Percentiles rank a stretch among this genome's conserved stretches.
Conservation (phyloP, 768 basidiomycete species). For the Lactarius psammicola region DNA sequence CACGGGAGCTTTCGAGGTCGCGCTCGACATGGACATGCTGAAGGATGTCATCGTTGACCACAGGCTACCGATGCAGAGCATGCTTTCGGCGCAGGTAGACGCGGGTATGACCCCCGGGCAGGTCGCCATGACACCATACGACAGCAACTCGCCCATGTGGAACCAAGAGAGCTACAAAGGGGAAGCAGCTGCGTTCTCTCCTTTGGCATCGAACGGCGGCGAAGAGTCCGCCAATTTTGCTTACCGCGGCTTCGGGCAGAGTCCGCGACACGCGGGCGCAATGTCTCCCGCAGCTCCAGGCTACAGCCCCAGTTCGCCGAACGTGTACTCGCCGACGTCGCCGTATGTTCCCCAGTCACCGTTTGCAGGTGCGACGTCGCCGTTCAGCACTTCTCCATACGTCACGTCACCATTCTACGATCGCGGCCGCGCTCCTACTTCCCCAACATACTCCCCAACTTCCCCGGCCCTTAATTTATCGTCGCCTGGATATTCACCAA, state of each 20-base stretch:
- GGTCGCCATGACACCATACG: slow-evolving; percentile 96
- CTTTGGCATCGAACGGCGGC: slow-evolving; percentile 77
- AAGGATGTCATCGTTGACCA: slow-evolving; percentile 98
- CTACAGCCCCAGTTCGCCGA: slow-evolving; percentile 91
- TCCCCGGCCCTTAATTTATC: slow-evolving; percentile 81
- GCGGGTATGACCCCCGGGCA: slow-evolving; percentile 90
- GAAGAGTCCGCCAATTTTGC: slow-evolving; percentile 79
- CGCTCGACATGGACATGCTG: slow-evolving; percentile 95
- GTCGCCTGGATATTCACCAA: slow-evolving; percentile 65
- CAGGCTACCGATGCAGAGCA: slow-evolving; percentile 79
- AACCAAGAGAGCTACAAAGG: slow-evolving; percentile 73
- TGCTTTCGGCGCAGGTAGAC: slow-evolving; percentile 75
- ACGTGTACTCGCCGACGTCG: slow-evolving; percentile 84
- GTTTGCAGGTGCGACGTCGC: slow-evolving; percentile 77
- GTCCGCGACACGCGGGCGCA: slow-evolving; percentile 76
- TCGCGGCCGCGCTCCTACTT: slow-evolving; percentile 61
- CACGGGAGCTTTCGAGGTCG: slow-evolving; percentile 93
- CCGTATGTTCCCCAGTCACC: slow-evolving; percentile 87
- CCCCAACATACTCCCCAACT: slow-evolving; percentile 86
- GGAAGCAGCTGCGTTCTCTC: slow-evolving; percentile 91
- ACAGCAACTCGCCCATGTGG: slow-evolving; percentile 86
- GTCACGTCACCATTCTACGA: slow-evolving; percentile 84
- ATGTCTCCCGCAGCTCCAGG: slow-evolving; percentile 88
- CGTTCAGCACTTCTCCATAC: slow-evolving; percentile 77
- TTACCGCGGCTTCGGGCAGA: slow-evolving; percentile 78